A percentile compares a stretch with the other conserved stretches of the same genome.
Evolutionary conservation across 257 asterid species (phyloP).

Genomic region (Coffea eugenioides): DNA sequence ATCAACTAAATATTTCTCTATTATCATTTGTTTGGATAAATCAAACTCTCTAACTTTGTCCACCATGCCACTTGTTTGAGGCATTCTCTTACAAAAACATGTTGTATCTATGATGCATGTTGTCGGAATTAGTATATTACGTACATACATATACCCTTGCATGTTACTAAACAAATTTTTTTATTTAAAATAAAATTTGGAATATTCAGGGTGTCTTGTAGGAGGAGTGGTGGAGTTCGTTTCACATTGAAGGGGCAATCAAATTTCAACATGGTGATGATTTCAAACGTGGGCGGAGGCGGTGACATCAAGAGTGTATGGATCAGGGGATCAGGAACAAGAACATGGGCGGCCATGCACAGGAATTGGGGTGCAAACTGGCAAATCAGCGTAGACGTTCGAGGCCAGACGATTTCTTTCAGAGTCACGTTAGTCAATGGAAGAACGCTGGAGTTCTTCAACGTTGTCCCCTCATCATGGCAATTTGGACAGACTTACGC

Average conservation of each 20-base stretch:
- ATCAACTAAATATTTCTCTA: too few species aligned
- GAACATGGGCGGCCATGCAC: slow-evolving; percentile 48
- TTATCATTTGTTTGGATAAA: too few species aligned
- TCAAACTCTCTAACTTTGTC: too few species aligned
- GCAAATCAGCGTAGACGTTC: slow-evolving; percentile 50
- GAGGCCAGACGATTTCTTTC: slow-evolving; percentile 54
- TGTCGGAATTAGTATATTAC: too few species aligned
- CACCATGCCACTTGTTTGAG: too few species aligned
- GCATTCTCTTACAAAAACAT: too few species aligned
- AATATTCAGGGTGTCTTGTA: slow-evolving; percentile 48
- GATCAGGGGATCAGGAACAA: slow-evolving; percentile 52
- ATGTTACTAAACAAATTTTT: background rate
- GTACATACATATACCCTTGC: background rate
- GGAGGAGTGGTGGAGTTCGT: slow-evolving; percentile 65
- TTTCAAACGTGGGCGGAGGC: slow-evolving; percentile 65
- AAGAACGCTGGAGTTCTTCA: slow-evolving; percentile 31
- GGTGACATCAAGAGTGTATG: slow-evolving; percentile 54
- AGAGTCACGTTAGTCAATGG: slow-evolving; percentile 44
- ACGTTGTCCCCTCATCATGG: slow-evolving; percentile 67
- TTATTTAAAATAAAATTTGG: too few species aligned
- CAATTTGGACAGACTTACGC: slow-evolving; percentile 69
- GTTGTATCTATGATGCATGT: too few species aligned
- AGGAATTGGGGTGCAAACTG: slow-evolving; percentile 81
- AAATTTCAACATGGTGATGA: slow-evolving; percentile 63
- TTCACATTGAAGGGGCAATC: slow-evolving; percentile 63